Base-by-base conservation (phyloP, 805 yeast genomes). In the Nakazawaea ishiwadae region DNA sequence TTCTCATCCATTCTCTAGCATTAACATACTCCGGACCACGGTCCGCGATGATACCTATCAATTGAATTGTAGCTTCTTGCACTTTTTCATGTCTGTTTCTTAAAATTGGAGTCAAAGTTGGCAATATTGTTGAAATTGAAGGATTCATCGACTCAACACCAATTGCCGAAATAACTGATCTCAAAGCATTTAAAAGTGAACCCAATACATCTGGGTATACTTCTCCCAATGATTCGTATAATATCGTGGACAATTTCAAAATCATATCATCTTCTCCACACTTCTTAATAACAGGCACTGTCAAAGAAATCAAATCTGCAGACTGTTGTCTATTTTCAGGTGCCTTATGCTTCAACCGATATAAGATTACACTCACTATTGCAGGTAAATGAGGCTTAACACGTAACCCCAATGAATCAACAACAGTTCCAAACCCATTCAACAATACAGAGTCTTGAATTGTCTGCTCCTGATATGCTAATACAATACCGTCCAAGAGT, bases 1-100 rank as follows among this genome's bases (percentile, higher is more conserved):
- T 85, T 48, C 98, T 71, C 91, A 93, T 87, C 99, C 99, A 93
- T 60, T 93, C 99, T 47, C 87, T 79, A 3, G 96, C 95, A 28
- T 89, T 79, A 12, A 89, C 85, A 42, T 78, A 77, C 48, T 86
- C 95, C 1, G 96, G 81, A 8, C 85, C 90, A 33, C 77, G 71
- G 37, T 73, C 77, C 0, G 98, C 96, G 41, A 91, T 82, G 38
- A 77, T 68, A 2, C 96, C 96, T 19, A 93, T 82, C 15, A 91
- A 65, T 33, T 72, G 77, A 29, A 93, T 84, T 7, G 90, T 77
- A 46, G 81, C 75, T 48, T 86, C 91, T 58, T 89, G 97, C 2
- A 93, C 98, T 48, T 84, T 84, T 48, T 84, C 96, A 55, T 90
- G 93, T 45, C 91, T 69, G 56, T 93, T 93, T 49, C 89, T 77